Evolutionary conservation across 2,329 filamentous ascomycete species (phyloP), one percentile per base, ranked within the genome.

Genomic region (Diaporthe vexans): DNA sequence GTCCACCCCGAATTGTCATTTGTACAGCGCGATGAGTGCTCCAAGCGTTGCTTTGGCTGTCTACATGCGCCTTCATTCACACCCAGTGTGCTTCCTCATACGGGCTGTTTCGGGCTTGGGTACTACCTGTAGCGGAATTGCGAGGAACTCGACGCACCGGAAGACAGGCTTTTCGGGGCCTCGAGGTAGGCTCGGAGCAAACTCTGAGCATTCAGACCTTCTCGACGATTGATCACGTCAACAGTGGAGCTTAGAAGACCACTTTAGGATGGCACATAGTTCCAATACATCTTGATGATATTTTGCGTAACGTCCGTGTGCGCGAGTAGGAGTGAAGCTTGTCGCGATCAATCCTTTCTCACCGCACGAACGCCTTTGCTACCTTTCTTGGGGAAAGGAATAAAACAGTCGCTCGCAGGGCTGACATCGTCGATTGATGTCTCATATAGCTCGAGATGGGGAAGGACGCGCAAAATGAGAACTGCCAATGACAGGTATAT

Each of bases 351-450:
- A 9, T 63, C 59, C 4, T 46, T 46, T 26, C 35, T 71, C 54
- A 40, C 19, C 4, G 48, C 69, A 26, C 69, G 69, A 29, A 71
- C 40, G 8, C 69, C 69, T 6, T 37, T 37, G 24, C 69, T 71
- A 13, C 74, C 76, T 56, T 77, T 76, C 71, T 77, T 76, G 9
- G 77, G 73, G 52, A 77, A 75, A 24, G 74, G 65, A 10, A 76
- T 71, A 21, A 77, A 73, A 10, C 40, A 56, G 33, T 77, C 76
- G 51, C 76, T 73, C 21, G 76, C 73, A 19, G 33, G 46, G n/a
- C 51, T 51, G 46, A 72, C 57, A 43, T 72, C 46, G 29, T 72
- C 69, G 7, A 72, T 35, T 11, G 69, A 33, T 24, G 69, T 72
- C 8, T 72, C 26, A 58, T 61, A 52, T 13, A 63, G 35, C 11